phyloP scores from a whole-genome alignment of 345 rosid species.

The Capsella bursapastoris region DNA sequence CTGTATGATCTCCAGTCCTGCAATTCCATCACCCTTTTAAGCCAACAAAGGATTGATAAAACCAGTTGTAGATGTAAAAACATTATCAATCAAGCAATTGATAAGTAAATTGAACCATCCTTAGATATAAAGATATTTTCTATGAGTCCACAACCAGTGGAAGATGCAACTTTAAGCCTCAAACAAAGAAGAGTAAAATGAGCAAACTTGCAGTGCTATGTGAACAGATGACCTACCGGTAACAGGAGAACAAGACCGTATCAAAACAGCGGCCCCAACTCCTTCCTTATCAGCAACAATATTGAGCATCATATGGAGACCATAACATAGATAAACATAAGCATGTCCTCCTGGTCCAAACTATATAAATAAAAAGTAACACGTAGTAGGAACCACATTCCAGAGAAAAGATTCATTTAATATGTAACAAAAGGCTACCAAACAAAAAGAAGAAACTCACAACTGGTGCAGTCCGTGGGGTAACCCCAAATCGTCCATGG shows the following conservation, averaged over 20 bases:
- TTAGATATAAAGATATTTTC: too few relatives aligned
- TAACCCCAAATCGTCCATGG: conserved; percentile 83
- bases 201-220: not conserved
- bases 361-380: conserved; percentile 42
- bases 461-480: conserved; percentile 84
- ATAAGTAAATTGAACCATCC: not conserved
- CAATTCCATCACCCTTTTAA: conserved; percentile 19
- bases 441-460: conserved; percentile 51
- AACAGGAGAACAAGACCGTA: conserved; percentile 87
- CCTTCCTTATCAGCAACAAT: conserved; percentile 92
- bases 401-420: not conserved
- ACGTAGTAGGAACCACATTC: not conserved
- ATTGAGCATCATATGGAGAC: conserved; percentile 91
- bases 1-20: conserved; percentile 92
- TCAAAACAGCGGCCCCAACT: conserved; percentile 84
- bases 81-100: not conserved
- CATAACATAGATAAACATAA: conserved; percentile 93
- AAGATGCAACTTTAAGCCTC: conserved; percentile 1
- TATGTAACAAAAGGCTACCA: not conserved
- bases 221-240: conserved; percentile 55
- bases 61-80: not conserved
- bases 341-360: conserved; percentile 97
- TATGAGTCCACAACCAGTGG: not conserved
- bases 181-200: not conserved
- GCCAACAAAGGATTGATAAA: conserved; percentile 10